Evolutionary conservation across 2,329 filamentous ascomycete species (phyloP).

Genomic region (Epichloe sp.): DNA sequence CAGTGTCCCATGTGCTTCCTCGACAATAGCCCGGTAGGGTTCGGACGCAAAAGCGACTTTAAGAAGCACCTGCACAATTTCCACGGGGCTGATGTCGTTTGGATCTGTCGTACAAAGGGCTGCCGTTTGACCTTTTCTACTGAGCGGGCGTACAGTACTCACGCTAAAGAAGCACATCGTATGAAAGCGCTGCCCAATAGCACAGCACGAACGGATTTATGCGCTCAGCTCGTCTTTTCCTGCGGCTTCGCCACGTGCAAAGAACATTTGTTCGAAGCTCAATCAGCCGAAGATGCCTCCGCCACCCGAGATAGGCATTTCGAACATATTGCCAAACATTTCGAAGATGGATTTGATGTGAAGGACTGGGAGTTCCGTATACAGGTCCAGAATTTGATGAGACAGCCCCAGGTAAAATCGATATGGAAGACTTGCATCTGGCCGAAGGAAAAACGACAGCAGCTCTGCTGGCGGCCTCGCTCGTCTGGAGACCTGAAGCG

Average conservation of each 20-base stretch:
- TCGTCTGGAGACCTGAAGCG: slow-evolving; percentile 30
- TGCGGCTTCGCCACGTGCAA: slow-evolving; percentile 30
- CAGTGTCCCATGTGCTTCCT: slow-evolving; percentile 33
- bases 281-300: slow-evolving; percentile 22
- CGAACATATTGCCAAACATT: slow-evolving; percentile 34
- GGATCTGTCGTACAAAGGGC: slow-evolving; percentile 28
- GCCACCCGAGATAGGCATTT: slow-evolving; percentile 29
- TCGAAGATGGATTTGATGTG: slow-evolving; percentile 29
- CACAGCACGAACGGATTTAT: slow-evolving; percentile 27
- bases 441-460: slow-evolving; percentile 29
- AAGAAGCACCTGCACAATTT: slow-evolving; percentile 37
- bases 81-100: slow-evolving; percentile 28
- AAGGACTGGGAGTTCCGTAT: slow-evolving; percentile 30
- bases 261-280: slow-evolving; percentile 29
- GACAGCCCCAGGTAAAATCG: slow-evolving; percentile 28
- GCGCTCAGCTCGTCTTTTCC: slow-evolving; percentile 30
- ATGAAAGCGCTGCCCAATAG: slow-evolving; percentile 28
- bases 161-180: slow-evolving; percentile 29
- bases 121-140: slow-evolving; percentile 32
- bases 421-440: slow-evolving; percentile 33
- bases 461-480: slow-evolving; percentile 26
- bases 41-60: slow-evolving; percentile 33
- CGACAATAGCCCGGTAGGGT: slow-evolving; percentile 31
- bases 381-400: slow-evolving; percentile 31
- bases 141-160: slow-evolving; percentile 30